Conservation (phyloP, 1,284 basidiomycete genomes). For the Cryptococcus amylolentus region DNA sequence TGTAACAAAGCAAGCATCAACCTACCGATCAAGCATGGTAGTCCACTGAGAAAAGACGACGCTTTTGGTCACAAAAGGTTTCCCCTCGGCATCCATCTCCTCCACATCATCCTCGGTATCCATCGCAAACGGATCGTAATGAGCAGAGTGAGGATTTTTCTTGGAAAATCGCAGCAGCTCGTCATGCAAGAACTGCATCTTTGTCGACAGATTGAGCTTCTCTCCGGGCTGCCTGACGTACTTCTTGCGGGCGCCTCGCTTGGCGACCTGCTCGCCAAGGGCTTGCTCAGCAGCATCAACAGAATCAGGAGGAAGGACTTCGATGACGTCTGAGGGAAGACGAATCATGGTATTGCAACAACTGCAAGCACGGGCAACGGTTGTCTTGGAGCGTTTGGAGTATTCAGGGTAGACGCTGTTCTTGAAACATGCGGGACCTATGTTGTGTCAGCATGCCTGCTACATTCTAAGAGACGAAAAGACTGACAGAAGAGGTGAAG, state of each 20-base stretch:
- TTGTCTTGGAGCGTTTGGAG: slow-evolving; percentile 64
- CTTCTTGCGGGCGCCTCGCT: slow-evolving; percentile 53
- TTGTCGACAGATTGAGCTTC: slow-evolving; percentile 73
- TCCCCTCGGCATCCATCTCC: slow-evolving; percentile 63
- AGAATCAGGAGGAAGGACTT: slow-evolving; percentile 59
- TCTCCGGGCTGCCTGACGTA: slow-evolving; percentile 69
- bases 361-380: slow-evolving; percentile 61
- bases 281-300: slow-evolving; percentile 53
- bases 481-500: slow-evolving; percentile 81
- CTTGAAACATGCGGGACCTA: slow-evolving; percentile 67
- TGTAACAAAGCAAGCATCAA: slow-evolving; percentile 14
- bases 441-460: not conserved
- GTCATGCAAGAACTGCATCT: slow-evolving; percentile 70
- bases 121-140: slow-evolving; percentile 63
- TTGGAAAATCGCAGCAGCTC: slow-evolving; percentile 74
- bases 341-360: slow-evolving; percentile 66
- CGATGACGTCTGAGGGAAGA: slow-evolving; percentile 64
- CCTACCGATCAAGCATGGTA: slow-evolving; percentile 85
- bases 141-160: slow-evolving; percentile 74
- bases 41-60: slow-evolving; percentile 98
- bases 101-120: slow-evolving; percentile 57
- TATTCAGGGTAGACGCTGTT: slow-evolving; percentile 69
- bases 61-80: slow-evolving; percentile 61
- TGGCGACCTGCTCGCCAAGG: slow-evolving; percentile 16
- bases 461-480: not conserved